Evolutionary conservation across 2,329 filamentous ascomycete genomes (phyloP).

Genomic region (Dichotomopilus funicola): DNA sequence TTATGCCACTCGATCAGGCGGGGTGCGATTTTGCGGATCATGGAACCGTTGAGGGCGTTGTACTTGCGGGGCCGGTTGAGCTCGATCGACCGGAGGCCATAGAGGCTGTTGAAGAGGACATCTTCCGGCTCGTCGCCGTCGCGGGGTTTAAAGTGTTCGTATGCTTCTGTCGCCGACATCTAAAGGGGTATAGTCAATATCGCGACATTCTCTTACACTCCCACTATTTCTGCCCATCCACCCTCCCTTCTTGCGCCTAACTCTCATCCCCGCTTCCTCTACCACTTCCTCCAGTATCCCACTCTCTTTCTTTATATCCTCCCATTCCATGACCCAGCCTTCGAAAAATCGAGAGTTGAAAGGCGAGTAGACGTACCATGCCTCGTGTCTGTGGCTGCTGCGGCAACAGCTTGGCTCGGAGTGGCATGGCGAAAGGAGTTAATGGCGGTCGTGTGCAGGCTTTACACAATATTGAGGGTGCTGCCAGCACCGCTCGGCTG

Average conservation of each 20-base stretch:
- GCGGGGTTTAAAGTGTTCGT: slow-evolving; percentile 44
- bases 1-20: slow-evolving; percentile 89
- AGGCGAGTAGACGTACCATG: slow-evolving; percentile 7
- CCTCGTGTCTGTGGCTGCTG: slow-evolving; percentile 34
- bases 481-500: slow-evolving; percentile 47
- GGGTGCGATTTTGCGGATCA: slow-evolving; percentile 91
- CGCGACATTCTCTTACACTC: no score
- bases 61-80: slow-evolving; percentile 89
- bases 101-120: slow-evolving; percentile 84
- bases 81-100: slow-evolving; percentile 85
- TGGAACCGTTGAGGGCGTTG: slow-evolving; percentile 88
- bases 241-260: no score
- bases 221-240: no score
- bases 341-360: no score
- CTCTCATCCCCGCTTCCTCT: no score
- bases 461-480: slow-evolving; percentile 35
- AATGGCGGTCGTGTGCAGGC: slow-evolving; percentile 28
- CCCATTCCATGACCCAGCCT: no score
- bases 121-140: slow-evolving; percentile 74
- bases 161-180: slow-evolving; percentile 32
- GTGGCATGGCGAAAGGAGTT: slow-evolving; percentile 58
- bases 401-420: slow-evolving; percentile 67
- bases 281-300: no score
- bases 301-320: no score
- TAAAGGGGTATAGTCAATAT: slow-evolving; percentile 10